Evolutionary conservation across 2,329 filamentous ascomycete genomes (phyloP).

Genomic region (Akanthomyces uredinophilus): DNA sequence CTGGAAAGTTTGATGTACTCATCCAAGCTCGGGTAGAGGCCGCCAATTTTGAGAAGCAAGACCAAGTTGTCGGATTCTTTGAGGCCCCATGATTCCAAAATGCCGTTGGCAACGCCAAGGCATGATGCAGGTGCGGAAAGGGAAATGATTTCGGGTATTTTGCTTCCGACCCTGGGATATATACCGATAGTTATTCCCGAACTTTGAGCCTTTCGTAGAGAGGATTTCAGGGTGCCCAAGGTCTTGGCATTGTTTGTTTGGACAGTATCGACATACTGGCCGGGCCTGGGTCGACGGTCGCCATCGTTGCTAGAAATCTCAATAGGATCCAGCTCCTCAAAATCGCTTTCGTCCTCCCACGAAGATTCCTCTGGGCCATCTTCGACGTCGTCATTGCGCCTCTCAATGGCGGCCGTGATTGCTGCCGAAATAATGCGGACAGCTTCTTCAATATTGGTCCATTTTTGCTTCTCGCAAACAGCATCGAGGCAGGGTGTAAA

Average conservation of each 20-base stretch:
- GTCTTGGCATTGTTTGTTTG: not conserved
- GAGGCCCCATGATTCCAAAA: constrained; percentile 72
- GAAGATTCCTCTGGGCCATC: not conserved
- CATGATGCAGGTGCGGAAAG: constrained; percentile 65
- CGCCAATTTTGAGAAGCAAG: constrained; percentile 61
- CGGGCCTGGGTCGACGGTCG: constrained; percentile 18
- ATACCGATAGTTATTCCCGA: constrained; percentile 68
- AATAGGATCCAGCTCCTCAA: constrained; percentile 28
- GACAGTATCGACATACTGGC: constrained; percentile 27
- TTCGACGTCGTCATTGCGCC: constrained; percentile 30
- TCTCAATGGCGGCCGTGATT: constrained; percentile 29
- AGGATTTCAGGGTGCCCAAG: constrained; percentile 40
- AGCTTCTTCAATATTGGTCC: constrained; percentile 7
- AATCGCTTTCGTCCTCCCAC: constrained; percentile 19
- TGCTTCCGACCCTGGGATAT: constrained; percentile 41
- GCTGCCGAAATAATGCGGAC: constrained; percentile 19
- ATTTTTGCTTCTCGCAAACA: not conserved
- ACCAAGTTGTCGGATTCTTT: constrained; percentile 63
- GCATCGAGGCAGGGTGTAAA: not conserved
- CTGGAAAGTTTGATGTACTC: constrained; percentile 40
- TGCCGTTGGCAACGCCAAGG: constrained; percentile 68
- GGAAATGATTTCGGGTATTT: constrained; percentile 45
- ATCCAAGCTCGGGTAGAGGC: constrained; percentile 57
- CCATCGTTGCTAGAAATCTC: constrained; percentile 29
- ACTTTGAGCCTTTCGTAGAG: constrained; percentile 49